Percentiles rank a stretch among this genome's conserved stretches.
Conservation (phyloP, 108 stramenopile genomes). For the Chaetoceros tenuissimus region DNA sequence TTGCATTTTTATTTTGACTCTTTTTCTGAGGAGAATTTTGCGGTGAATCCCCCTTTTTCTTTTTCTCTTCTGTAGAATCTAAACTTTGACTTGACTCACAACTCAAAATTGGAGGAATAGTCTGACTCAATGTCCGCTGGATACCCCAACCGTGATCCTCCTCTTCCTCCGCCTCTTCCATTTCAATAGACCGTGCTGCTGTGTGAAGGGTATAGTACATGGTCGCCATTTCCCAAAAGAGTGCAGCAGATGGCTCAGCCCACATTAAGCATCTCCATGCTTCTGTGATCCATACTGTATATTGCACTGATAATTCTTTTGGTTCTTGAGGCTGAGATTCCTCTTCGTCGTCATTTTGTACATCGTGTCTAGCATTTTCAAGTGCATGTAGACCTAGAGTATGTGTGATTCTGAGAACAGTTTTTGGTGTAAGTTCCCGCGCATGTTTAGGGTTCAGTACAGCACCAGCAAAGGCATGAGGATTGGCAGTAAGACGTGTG, state of each 20-base stretch:
- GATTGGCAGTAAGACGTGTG: conserved; percentile 66
- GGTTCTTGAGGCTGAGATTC: not conserved
- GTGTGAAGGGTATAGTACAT: conserved; percentile 85
- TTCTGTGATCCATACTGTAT: conserved; percentile 89
- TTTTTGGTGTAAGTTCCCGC: conserved; percentile 42
- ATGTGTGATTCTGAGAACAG: conserved; percentile 49
- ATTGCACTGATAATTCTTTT: conserved; percentile 32
- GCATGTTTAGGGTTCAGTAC: conserved; percentile 77
- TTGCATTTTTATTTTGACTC: not conserved
- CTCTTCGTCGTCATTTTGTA: conserved; percentile 1
- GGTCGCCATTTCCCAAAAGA: conserved; percentile 95
- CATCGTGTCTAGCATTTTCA: not conserved
- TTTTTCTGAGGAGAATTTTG: not conserved
- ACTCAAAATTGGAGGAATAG: conserved; percentile 75
- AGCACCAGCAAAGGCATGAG: conserved; percentile 74
- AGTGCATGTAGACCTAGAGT: conserved; percentile 37
- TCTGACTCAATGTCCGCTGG: conserved; percentile 10
- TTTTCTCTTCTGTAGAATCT: conserved; percentile 10
- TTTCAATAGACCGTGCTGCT: conserved; percentile 40
- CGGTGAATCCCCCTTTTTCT: not conserved
- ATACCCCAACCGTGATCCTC: conserved; percentile 1
- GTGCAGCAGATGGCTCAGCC: conserved; percentile 82
- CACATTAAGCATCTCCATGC: conserved; percentile 84
- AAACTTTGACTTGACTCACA: conserved; percentile 72
- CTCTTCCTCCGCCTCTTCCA: conserved; percentile 13